phyloP scores from a whole-genome alignment of 1,139 yeast genomes.

The Debaryomycetaceae sp. region DNA sequence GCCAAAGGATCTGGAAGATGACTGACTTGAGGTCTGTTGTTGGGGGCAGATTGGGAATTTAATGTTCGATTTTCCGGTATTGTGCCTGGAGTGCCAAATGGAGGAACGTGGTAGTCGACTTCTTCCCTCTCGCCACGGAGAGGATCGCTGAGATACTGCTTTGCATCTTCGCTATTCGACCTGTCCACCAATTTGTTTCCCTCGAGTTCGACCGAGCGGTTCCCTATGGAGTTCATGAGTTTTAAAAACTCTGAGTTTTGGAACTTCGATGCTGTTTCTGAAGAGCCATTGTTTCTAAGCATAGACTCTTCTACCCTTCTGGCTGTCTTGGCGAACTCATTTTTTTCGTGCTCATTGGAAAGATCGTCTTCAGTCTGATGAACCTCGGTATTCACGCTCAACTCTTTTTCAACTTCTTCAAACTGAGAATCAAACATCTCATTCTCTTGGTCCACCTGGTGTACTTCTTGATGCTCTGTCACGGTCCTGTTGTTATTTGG shows the following conservation, averaged over 20 bases:
- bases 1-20: slow-evolving; percentile 47
- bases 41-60: background rate
- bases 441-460: slow-evolving; percentile 25
- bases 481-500: slow-evolving; percentile 7
- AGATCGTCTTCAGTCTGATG: slow-evolving; percentile 8
- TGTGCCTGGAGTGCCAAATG: background rate
- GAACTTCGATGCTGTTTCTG: slow-evolving; percentile 30
- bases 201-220: slow-evolving; percentile 36
- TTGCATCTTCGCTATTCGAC: slow-evolving; percentile 26
- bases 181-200: slow-evolving; percentile 38
- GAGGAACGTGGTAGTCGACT: background rate
- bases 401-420: slow-evolving; percentile 33
- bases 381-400: slow-evolving; percentile 8
- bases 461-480: slow-evolving; percentile 31
- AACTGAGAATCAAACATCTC: slow-evolving; percentile 35
- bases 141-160: slow-evolving; percentile 21
- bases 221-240: slow-evolving; percentile 39
- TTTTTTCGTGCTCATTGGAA: slow-evolving; percentile 23
- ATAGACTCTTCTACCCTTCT: slow-evolving; percentile 34
- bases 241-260: slow-evolving; percentile 39
- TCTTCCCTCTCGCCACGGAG: slow-evolving; percentile 13
- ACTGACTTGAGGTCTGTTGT: slow-evolving; percentile 8
- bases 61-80: background rate
- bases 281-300: slow-evolving; percentile 17
- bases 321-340: slow-evolving; percentile 43